Evolutionary conservation across 768 basidiomycete species (phyloP).

Genomic region (Mycena sanguinolenta): DNA sequence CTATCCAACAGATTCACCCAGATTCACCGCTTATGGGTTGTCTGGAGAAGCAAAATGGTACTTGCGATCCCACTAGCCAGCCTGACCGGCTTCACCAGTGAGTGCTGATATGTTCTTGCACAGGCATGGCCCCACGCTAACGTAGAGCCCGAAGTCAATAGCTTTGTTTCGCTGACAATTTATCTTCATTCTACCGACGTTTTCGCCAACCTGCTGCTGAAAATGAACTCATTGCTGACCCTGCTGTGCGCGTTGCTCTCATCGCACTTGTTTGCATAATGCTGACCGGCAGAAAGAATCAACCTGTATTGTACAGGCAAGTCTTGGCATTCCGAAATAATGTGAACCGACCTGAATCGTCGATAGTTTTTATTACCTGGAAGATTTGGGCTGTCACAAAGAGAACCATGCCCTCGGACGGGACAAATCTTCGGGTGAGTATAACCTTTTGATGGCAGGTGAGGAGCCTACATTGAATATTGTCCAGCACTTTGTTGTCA

Average conservation of each 20-base stretch:
- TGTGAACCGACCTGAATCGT: background rate
- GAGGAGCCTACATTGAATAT: background rate
- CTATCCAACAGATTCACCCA: background rate
- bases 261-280: background rate
- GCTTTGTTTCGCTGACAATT: no score
- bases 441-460: background rate
- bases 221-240: background rate
- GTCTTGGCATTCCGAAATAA: background rate
- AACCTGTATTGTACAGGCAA: no score
- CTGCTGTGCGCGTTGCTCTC: slow-evolving; percentile 8
- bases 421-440: slow-evolving; percentile 16
- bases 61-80: slow-evolving; percentile 3
- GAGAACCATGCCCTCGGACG: background rate
- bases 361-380: slow-evolving; percentile 16
- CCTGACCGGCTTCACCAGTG: background rate
- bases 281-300: background rate
- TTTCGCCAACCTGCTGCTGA: slow-evolving; percentile 1
- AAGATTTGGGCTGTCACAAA: slow-evolving; percentile 19
- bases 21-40: slow-evolving; percentile 28
- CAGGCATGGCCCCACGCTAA: no score
- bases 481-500: slow-evolving; percentile 15
- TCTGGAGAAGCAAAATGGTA: slow-evolving; percentile 5
- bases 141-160: no score
- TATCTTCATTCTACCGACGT: background rate
- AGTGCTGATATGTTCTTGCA: background rate